Base-by-base conservation (phyloP, 441 rosid genomes). In the Cnidoscolus chayamansa region DNA sequence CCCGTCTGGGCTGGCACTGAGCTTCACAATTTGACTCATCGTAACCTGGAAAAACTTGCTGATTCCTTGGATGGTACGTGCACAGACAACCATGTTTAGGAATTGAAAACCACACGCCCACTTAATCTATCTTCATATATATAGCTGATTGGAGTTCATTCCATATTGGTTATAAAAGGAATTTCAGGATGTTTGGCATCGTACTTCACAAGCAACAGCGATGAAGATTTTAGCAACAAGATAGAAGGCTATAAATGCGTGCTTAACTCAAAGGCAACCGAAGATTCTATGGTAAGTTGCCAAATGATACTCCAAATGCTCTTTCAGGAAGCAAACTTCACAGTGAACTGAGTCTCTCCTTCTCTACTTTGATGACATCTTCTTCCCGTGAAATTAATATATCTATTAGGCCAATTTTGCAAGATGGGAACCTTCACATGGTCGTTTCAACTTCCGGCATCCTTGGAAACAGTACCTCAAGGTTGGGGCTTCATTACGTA, bases 1-100 rank as follows among this genome's bases (percentile, higher is more conserved):
- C 98, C 98, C 16, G 90, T 90, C 8, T 94, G 98, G 97, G 91
- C 98, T 43, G 98, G 98, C 12, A 63, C 81, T 71, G 95, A 92
- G 67, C 90, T 94, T 49, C 91, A 92, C 43, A 74, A 60, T 68
- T 86, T 84, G 7, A 74, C 84, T 31, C 78, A 78, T 63, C 73
- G 72, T 71, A 89, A 90, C 83, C 72, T 87, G 56, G 90, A 85
- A 19, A 84, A 87, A 67, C 88, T 93, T 62, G 91, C 86, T 20
- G 61, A 79, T 69, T 91, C 88, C 84, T 75, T 93, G 51, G 89
- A 87, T 82, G 94, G 98, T 91, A 81, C 59, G 78, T 65, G 3
- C 50, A 0, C 15, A 11, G 8, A 6, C 4, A 0, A 25, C 4
- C 37, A 51, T 25, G 25, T 25, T 25, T 25, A 25, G 25, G 25